Evolutionary conservation across 225 moss, liverwort and hornwort species (phyloP).

Genomic region (Sphagnum tenellum): DNA sequence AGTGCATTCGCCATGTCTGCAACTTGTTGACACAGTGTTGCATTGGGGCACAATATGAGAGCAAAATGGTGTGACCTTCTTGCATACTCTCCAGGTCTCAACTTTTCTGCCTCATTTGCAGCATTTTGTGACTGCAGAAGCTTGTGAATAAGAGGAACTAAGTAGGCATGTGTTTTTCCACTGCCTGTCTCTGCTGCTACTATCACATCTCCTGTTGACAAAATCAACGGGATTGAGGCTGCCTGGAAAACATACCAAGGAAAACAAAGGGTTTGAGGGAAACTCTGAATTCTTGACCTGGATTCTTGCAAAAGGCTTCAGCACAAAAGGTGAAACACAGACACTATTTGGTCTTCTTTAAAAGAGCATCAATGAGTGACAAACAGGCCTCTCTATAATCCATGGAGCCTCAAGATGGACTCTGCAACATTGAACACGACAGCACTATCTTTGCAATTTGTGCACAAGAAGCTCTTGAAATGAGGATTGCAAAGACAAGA

Average conservation of each 20-base stretch:
- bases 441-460: too few relatives aligned
- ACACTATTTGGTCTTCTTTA: too few relatives aligned
- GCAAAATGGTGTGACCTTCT: conserved; percentile 31
- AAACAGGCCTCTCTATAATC: neutral
- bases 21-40: conserved; percentile 85
- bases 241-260: conserved; percentile 14
- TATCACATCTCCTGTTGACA: conserved; percentile 60
- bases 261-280: neutral
- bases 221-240: conserved; percentile 63
- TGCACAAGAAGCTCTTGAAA: neutral
- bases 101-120: conserved; percentile 6
- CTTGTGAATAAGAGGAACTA: conserved; percentile 72
- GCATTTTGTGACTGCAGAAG: conserved; percentile 24
- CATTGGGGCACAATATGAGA: conserved; percentile 83
- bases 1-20: conserved; percentile 84
- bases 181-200: conserved; percentile 97
- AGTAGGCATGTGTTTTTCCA: conserved; percentile 87
- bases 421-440: too few relatives aligned
- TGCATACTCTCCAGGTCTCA: neutral
- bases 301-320: too few relatives aligned
- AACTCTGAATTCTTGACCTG: too few relatives aligned
- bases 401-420: neutral
- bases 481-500: neutral
- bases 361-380: neutral
- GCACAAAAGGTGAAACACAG: too few relatives aligned